phyloP scores from a whole-genome alignment of 2,329 filamentous ascomycete species.

The Onygenales sp. region DNA sequence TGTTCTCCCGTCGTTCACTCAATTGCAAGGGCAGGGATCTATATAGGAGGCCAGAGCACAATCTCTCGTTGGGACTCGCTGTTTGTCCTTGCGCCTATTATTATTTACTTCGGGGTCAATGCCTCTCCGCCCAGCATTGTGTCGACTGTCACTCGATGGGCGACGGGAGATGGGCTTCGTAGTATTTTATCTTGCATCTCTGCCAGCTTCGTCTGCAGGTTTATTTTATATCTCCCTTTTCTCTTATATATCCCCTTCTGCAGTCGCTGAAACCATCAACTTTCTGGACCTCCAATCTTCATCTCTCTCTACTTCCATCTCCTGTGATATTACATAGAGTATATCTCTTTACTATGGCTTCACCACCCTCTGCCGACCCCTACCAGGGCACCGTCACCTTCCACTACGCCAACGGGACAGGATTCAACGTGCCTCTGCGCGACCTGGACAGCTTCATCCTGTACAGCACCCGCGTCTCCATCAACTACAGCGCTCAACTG shows the following conservation, averaged over 20 bases:
- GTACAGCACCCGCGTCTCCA: slow-evolving; percentile 41
- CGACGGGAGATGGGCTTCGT: neutral
- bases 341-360: slow-evolving; percentile 7
- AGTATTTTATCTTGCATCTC: neutral
- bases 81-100: neutral
- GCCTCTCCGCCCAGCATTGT: neutral
- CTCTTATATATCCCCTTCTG: neutral
- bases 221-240: neutral
- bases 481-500: slow-evolving; percentile 62
- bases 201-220: neutral
- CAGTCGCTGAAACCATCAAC: too few relatives aligned
- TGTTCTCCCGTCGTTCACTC: slow-evolving; percentile 1
- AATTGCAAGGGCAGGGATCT: neutral
- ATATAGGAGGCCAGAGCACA: neutral
- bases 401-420: slow-evolving; percentile 32
- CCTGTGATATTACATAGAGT: neutral
- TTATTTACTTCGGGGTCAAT: neutral
- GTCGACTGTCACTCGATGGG: neutral
- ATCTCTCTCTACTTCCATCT: neutral
- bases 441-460: slow-evolving; percentile 37
- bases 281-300: neutral
- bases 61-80: neutral
- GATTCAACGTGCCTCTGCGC: slow-evolving; percentile 32
- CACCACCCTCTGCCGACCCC: slow-evolving; percentile 36
- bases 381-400: slow-evolving; percentile 45